Base-by-base conservation (phyloP, 1,284 basidiomycete species). In the Chiua sp. region DNA sequence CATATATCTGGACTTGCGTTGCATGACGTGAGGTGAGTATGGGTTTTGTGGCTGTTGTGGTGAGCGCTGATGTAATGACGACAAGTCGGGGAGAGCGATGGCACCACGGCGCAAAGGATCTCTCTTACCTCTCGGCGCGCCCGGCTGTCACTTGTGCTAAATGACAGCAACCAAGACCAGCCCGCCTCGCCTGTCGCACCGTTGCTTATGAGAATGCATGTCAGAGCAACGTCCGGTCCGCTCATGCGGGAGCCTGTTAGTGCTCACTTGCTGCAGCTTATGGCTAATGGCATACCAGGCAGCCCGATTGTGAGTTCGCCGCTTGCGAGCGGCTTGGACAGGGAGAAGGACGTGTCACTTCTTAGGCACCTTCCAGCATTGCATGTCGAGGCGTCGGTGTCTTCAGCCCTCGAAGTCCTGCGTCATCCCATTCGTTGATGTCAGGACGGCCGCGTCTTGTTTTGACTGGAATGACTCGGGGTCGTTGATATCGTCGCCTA, bases 401-500 rank as follows among this genome's bases (percentile, higher is more conserved):
- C 65, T 4, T 63, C 55, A 59, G 66, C 28, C 57, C 39, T 42
- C 63, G 54, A 23, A 57, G 47, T 7, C 47, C 50, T 11, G 20
- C 59, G 20, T 66, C 69, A 13, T 54, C 63, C 13, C 55, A 59
- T 3, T n/a, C 64, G 47, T 59, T 57, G 64, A 76, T n/a, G n/a
- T n/a, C n/a, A 18, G 59, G 62, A 51, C 59, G 57, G 0, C 56
- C 51, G 11, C 68, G 67, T 32, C 51, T 30, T 70, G 66, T 49
- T 65, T 63, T 1, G 72, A 75, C 20, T 71, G 72, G 53, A 44
- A 59, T 37, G 74, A 74, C n/a, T 74, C 71, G 3, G 55, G 44
- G 28, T 62, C 63, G 48, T 37, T 74, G 53, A 20, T 57, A 1
- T 68, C 60, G 30, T 68, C 73, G 28, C 68, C 69, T 22, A 69